Evolutionary conservation across 2,329 filamentous ascomycete species (phyloP), one percentile per base, ranked within the genome.

Genomic region (Phaeophleospora eucalypticola): DNA sequence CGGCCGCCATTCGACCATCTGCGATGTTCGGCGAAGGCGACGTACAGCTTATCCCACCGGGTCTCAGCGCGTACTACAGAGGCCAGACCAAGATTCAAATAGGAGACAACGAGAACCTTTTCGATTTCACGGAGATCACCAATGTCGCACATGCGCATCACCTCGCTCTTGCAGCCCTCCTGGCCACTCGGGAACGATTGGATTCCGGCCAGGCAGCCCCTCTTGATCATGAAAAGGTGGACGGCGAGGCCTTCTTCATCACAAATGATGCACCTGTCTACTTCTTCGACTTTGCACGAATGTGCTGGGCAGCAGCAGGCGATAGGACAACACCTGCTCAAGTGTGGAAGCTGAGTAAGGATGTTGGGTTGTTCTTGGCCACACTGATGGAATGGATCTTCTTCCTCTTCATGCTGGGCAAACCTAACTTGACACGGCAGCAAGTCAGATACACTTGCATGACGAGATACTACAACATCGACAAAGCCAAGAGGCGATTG

Each of bases 381-480:
- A 67, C 61, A 2, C 48, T 73, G 4, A 61, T 75, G 45, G 73
- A 75, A 50, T 71, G 64, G 61, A 52, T 70, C 2, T 74, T 70
- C 56, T 73, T 71, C 68, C 42, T 68, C 7, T 60, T 68, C 48
- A 51, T 58, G 35, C 38, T 72, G 24, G 71, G 72, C 6, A 72
- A 65, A 53, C 73, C 73, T 14, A 75, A 72, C 40, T 45, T 76
- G 56, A 73, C 70, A 9, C 57, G 68, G 48, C 66, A 69, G 47
- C 68, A 74, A 56, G 72, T 86, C 51, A 72, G 78, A 56, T 87
- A 84, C 65, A 81, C 80, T 62, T 83, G 79, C 65, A 86, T 89
- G 82, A 86, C 82, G 47, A 76, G 86, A 47, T 90, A 89, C 69
- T 89, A 86, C 68, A 82, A 82, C 69, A 88, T 89, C 63, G 72